Base-by-base conservation (phyloP, 495 filamentous ascomycete species). In the Rusavskia elegans region DNA sequence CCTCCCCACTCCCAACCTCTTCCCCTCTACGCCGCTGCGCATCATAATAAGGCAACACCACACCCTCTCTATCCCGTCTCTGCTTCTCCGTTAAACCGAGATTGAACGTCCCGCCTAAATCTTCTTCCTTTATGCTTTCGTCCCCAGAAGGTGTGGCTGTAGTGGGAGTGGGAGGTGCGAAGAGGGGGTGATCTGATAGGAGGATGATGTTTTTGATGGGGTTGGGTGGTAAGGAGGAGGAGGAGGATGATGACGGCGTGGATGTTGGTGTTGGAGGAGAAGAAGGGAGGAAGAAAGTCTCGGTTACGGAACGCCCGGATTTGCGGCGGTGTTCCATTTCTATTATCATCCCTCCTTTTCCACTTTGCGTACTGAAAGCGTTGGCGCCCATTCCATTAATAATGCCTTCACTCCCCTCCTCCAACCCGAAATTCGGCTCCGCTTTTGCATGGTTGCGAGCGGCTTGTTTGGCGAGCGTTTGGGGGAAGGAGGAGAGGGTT, bases 1-100 rank as follows among this genome's bases (percentile, higher is more conserved):
- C 83, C 30, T 87, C 85, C 13, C 90, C 57, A 21, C 87, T 73
- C 0, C 88, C 92, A 19, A 80, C 87, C 13, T 84, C 85, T 0
- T 80, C 84, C 0, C 79, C 82, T 32, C 80, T 70, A 32, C 80
- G 81, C 39, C 76, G 78, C 75, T 96, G 90, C 13, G 90, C 90
- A 72, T 97, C 90, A 60, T 89, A 89, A 66, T 95, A 95, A 27
- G 89, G 90, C 57, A 97, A 63, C 25, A 95, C 84, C 85, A 20
- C 85, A 84, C 0, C 81, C 82, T 0, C 80, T 81, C 37, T 82
- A 69, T 32, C 81, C 52, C 71, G 81, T 42, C 76, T 79, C 76
- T 98, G 92, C 16, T 92, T 90, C 72, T 97, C 92, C 29, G 92
- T 93, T 57, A 98, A 62, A 27, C 95, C 86, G 19, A 98, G 80